Evolutionary conservation across 495 filamentous ascomycete genomes (phyloP), one percentile per base, ranked within the genome.

Genomic region (Clavariopsis aquatica): DNA sequence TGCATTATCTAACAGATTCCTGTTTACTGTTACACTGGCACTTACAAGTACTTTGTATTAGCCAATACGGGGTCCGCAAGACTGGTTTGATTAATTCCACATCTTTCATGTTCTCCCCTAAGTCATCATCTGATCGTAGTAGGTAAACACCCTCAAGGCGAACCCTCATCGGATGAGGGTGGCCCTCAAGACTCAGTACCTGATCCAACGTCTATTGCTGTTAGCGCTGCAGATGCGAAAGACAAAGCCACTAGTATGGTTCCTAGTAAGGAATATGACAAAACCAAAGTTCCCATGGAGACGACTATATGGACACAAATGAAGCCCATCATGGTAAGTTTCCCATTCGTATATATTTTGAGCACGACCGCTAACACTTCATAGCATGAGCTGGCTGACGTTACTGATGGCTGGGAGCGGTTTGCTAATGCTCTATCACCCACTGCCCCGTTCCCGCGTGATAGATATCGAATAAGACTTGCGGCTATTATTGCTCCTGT

Each of bases 241-340:
- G 76, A 81, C 17, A 75, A 72, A 4, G 81, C 81, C 0, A 77
- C 79, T 51, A 81, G 80, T 2, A 72, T 58, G 6, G 73, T 78
- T 15, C 72, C 83, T 0, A 61, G 71, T 29, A 68, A 78, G 0
- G 72, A 80, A 6, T 84, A 92, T 47, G 90, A 95, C 68, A 95
- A 92, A 77, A 92, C 92, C 0, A 94, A 92, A 70, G 82, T 89
- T 45, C 92, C 90, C 0, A 88, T 95, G 78, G 87, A 89, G 72
- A 85, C 85, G 3, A 88, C 85, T 2, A 89, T 94, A 74, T 89
- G 89, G 81, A 82, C 81, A 8, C 87, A 88, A 64, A 88, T 89
- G 72, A 80, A 90, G 59, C 87, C 89, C 0, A 73, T 87, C 15
- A 94, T 96, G n/a, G n/a, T n/a, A n/a, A n/a, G n/a, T n/a, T n/a